These are phyloP conservation scores for Arthroderma sp. DNA, from an alignment of 2,329 filamentous ascomycete species.

Conservation along the genomic window DNA sequence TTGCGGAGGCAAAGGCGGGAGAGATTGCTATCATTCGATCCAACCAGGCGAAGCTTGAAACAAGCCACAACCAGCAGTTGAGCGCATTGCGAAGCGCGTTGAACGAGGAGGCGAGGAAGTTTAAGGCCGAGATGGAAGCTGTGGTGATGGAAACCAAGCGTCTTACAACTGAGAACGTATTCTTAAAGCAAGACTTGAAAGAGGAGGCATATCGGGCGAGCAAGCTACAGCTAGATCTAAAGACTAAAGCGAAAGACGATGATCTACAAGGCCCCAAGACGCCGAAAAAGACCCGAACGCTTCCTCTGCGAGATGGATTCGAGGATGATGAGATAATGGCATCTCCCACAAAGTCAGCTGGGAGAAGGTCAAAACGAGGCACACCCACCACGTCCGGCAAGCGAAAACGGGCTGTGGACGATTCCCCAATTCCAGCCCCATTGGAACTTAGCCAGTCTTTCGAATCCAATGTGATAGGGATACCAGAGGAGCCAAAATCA, in stretches of 20 bases:
- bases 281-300: constrained; percentile 36
- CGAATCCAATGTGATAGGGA: constrained; percentile 10
- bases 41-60: constrained; percentile 41
- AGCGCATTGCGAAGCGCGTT: constrained; percentile 40
- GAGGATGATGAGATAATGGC: constrained; percentile 47
- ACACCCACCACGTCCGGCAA: constrained; percentile 47
- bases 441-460: constrained; percentile 27
- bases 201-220: constrained; percentile 41
- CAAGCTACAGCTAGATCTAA: constrained; percentile 18
- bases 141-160: constrained; percentile 42
- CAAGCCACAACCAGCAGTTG: constrained; percentile 42
- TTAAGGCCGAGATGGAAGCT: constrained; percentile 43
- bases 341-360: constrained; percentile 41
- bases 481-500: constrained; percentile 13
- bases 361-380: constrained; percentile 33
- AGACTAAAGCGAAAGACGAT: constrained; percentile 22
- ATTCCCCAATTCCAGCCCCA: constrained; percentile 37
- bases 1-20: constrained; percentile 40
- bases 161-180: constrained; percentile 45
- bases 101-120: constrained; percentile 39
- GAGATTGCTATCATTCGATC: constrained; percentile 50
- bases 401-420: constrained; percentile 42
- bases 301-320: constrained; percentile 48
- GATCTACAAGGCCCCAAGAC: constrained; percentile 33
- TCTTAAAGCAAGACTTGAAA: constrained; percentile 47